Evolutionary conservation across 1,284 basidiomycete genomes (phyloP).

Genomic region (Meripilus lineatus): DNA sequence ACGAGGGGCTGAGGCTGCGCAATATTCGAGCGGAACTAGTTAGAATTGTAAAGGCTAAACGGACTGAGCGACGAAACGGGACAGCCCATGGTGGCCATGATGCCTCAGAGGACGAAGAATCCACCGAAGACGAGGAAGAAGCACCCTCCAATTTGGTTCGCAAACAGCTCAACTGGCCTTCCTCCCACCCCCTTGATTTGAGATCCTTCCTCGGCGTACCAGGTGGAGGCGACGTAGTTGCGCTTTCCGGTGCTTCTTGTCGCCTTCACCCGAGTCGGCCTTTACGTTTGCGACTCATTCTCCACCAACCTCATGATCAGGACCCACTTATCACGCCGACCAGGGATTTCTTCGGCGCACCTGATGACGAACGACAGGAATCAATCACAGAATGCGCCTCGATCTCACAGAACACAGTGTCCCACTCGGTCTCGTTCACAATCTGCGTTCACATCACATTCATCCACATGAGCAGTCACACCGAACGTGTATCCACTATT

Average conservation of each 20-base stretch:
- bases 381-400: slow-evolving; percentile 59
- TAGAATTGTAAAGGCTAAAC: slow-evolving; percentile 50
- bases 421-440: slow-evolving; percentile 67
- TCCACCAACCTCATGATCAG: slow-evolving; percentile 47
- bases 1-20: slow-evolving; percentile 62
- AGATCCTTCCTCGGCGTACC: slow-evolving; percentile 16
- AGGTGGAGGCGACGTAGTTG: slow-evolving; percentile 44
- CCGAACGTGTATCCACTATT: slow-evolving; percentile 57
- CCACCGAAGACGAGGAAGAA: slow-evolving; percentile 25
- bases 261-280: slow-evolving; percentile 68
- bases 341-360: slow-evolving; percentile 31
- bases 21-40: slow-evolving; percentile 73
- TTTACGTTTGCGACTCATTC: slow-evolving; percentile 64
- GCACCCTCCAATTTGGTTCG: slow-evolving; percentile 33
- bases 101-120: slow-evolving; percentile 15
- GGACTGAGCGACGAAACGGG: slow-evolving; percentile 15
- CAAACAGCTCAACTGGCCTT: slow-evolving; percentile 15
- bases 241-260: slow-evolving; percentile 74
- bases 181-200: slow-evolving; percentile 19
- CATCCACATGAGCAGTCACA: slow-evolving; percentile 59
- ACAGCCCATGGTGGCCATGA: slow-evolving; percentile 8
- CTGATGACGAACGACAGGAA: slow-evolving; percentile 44
- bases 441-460: slow-evolving; percentile 66
- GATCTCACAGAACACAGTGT: slow-evolving; percentile 71
- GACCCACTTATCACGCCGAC: slow-evolving; percentile 40